Evolutionary conservation across 352 stramenopile genomes (phyloP), one percentile per base, ranked within the genome.

Genomic region (Phytophthora nicotianae): DNA sequence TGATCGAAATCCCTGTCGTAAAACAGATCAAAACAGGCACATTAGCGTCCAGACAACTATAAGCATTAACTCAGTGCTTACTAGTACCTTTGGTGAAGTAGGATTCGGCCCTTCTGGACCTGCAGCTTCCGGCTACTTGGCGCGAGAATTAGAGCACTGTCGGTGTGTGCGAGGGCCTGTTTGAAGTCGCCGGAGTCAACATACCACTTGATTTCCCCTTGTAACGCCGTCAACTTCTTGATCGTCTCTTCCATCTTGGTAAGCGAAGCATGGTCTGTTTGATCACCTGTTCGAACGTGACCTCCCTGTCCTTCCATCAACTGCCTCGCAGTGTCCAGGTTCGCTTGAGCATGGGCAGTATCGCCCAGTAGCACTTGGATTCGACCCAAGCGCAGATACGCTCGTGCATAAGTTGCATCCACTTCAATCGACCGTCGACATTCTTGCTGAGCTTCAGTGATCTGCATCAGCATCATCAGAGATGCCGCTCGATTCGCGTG

Each of bases 381-480:
- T n/a, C 81, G 75, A 4, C 72, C 75, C 7, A 91, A 54, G 5
- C 87, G 79, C 41, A 95, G 65, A 47, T 93, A 91, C 2, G 86
- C 86, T 29, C 80, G 72, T n/a, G 82, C 77, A 45, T 96, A 94
- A 4, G 60, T 66, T n/a, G 78, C 66, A 37, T 96, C 83, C 7
- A 72, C 61, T 11, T 81, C 77, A 20, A 96, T 89, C 23, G 86
- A 87, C 16, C 73, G 47, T 14, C 72, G 55, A 29, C 81, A 89
- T 67, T 96, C 87, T 0, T 78, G 81, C 51, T 89, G 74, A 13
- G 85, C 87, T 65, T 95, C 86, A 7, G 60, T 41, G 13, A 91
- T 77, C 56, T 90, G 79, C 68, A 82, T 74, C 13, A 93, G 24
- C 87, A 93, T 94, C 76, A 94, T 90, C 24, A 91, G 58, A 5